These are phyloP conservation scores for Casuarina glauca DNA, from an alignment of 306 rosid species.

Conservation along the genomic window DNA sequence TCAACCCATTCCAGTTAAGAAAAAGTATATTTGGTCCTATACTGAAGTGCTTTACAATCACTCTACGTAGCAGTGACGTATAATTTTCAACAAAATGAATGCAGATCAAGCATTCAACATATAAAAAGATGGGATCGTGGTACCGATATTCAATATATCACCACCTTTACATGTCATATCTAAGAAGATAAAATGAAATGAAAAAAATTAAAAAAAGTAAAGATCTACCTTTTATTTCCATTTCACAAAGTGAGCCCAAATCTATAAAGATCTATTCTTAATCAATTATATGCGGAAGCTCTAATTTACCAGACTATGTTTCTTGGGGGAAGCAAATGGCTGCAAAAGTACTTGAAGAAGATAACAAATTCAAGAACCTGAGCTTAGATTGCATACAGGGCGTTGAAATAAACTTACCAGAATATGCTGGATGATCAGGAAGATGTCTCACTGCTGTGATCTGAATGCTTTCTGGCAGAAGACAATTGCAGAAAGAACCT, in stretches of 20 bases:
- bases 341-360: constrained; percentile 16
- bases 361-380: constrained; percentile 1
- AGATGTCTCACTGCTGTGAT: constrained; percentile 75
- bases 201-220: neutral
- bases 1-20: neutral
- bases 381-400: constrained; percentile 8
- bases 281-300: neutral
- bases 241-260: neutral
- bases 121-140: neutral
- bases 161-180: neutral
- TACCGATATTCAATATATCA: neutral
- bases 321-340: constrained; percentile 21
- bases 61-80: neutral
- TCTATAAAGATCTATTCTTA: neutral
- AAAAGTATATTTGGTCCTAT: neutral
- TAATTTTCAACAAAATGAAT: neutral
- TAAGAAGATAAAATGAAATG: neutral
- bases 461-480: constrained; percentile 87
- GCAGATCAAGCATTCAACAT: neutral
- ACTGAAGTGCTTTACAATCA: neutral
- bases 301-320: neutral
- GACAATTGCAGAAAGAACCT: constrained; percentile 98
- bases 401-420: constrained; percentile 52
- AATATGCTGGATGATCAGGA: constrained; percentile 63
- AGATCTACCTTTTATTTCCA: neutral